Evolutionary conservation across 139 green algal species (phyloP).

Genomic region (Yamagishiella unicocca): DNA sequence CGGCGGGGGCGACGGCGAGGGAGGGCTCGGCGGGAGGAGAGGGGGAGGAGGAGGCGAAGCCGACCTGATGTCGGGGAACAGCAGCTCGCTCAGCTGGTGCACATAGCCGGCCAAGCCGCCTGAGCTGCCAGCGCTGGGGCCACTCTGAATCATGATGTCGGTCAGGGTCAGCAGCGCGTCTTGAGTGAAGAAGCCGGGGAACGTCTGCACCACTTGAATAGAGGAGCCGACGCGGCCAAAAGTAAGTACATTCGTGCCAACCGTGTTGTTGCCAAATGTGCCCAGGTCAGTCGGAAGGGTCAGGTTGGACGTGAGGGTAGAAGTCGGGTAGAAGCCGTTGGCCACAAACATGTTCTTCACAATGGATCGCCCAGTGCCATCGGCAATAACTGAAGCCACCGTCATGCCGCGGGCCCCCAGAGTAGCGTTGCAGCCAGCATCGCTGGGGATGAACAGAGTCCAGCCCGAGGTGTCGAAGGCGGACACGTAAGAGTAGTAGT

Average conservation of each 20-base stretch:
- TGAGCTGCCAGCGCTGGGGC: neutral
- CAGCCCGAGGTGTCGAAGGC: slow-evolving; percentile 20
- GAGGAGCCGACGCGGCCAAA: neutral
- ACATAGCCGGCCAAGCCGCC: neutral
- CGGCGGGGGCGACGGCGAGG: neutral
- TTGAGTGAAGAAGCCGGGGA: neutral
- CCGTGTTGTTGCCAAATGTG: neutral
- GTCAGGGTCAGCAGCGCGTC: neutral
- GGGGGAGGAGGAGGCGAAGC: neutral
- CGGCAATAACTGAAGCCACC: neutral
- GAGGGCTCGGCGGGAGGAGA: neutral
- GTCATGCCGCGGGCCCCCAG: neutral
- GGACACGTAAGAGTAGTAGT: slow-evolving; percentile 1
- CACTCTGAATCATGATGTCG: neutral
- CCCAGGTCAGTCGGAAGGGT: neutral
- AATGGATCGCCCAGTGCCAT: neutral
- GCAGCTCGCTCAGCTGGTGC: neutral
- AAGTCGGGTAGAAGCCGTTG: neutral
- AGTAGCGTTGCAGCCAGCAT: neutral
- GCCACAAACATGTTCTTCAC: slow-evolving; percentile 28
- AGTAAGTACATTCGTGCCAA: slow-evolving; percentile 12
- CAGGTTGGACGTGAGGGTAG: neutral
- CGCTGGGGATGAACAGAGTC: slow-evolving; percentile 36
- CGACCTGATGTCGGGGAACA: neutral
- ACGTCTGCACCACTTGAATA: neutral